These are phyloP conservation scores for Venturia carpophila DNA, from an alignment of 2,329 filamentous ascomycete species.

Conservation along the genomic window DNA sequence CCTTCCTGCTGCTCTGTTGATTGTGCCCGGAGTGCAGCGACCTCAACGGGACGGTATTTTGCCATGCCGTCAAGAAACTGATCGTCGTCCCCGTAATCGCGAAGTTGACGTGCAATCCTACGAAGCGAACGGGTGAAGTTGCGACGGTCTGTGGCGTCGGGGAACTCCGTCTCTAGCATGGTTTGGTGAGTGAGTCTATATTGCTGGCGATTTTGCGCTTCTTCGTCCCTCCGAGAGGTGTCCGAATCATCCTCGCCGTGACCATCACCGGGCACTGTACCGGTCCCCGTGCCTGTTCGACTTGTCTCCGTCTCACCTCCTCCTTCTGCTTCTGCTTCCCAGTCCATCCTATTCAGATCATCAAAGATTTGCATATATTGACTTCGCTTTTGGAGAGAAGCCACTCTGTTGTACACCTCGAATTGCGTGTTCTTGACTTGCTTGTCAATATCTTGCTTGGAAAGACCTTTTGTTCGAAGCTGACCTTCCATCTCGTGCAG, in stretches of 20 bases:
- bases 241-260: background rate
- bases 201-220: background rate
- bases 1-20: background rate
- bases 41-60: background rate
- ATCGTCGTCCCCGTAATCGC: background rate
- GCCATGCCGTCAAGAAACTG: background rate
- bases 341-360: constrained; percentile 1
- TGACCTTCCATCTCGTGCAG: background rate
- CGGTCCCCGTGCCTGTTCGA: background rate
- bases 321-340: background rate
- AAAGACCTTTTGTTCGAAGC: background rate
- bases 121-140: background rate
- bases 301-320: background rate
- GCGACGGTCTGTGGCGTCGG: background rate
- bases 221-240: background rate
- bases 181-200: background rate
- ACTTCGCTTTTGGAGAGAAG: background rate
- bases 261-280: background rate
- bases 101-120: background rate
- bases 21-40: background rate
- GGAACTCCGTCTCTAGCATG: background rate
- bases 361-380: background rate
- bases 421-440: background rate
- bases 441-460: background rate
- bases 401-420: background rate